Conservation (phyloP, 495 filamentous ascomycete species). For the Neurospora tetrasperma region DNA sequence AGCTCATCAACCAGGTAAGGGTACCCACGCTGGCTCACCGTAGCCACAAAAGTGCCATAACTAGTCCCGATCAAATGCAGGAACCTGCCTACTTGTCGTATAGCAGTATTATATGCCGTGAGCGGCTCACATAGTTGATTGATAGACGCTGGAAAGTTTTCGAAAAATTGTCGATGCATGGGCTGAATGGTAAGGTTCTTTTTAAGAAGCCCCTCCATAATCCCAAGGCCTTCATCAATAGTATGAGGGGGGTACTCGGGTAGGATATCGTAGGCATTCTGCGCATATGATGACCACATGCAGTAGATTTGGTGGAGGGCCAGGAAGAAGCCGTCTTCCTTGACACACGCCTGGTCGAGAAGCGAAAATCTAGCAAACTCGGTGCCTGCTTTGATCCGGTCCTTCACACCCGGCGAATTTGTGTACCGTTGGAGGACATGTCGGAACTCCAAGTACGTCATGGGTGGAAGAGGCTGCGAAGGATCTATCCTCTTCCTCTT, state of each 20-base stretch:
- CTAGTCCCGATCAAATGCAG: conserved; percentile 24
- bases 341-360: conserved; percentile 44
- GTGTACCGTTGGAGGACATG: neutral
- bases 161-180: conserved; percentile 40
- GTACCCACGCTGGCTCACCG: conserved; percentile 21
- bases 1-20: conserved; percentile 56
- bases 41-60: conserved; percentile 4
- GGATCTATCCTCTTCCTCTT: neutral
- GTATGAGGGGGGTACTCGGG: neutral
- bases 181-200: conserved; percentile 26
- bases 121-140: conserved; percentile 11
- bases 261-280: conserved; percentile 1
- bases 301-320: conserved; percentile 61
- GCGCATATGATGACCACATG: conserved; percentile 28
- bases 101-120: conserved; percentile 1
- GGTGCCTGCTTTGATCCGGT: conserved; percentile 7
- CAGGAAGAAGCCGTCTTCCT: conserved; percentile 52
- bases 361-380: conserved; percentile 46
- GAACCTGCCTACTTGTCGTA: conserved; percentile 25
- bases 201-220: conserved; percentile 29
- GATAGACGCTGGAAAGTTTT: conserved; percentile 39
- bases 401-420: neutral
- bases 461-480: neutral
- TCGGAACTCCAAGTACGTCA: neutral
- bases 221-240: conserved; percentile 28